A percentile compares a stretch with the other conserved stretches of the same genome.
These are phyloP conservation scores for Bacterosira constricta DNA, from an alignment of 108 stramenopile species.

Conservation along the genomic window DNA sequence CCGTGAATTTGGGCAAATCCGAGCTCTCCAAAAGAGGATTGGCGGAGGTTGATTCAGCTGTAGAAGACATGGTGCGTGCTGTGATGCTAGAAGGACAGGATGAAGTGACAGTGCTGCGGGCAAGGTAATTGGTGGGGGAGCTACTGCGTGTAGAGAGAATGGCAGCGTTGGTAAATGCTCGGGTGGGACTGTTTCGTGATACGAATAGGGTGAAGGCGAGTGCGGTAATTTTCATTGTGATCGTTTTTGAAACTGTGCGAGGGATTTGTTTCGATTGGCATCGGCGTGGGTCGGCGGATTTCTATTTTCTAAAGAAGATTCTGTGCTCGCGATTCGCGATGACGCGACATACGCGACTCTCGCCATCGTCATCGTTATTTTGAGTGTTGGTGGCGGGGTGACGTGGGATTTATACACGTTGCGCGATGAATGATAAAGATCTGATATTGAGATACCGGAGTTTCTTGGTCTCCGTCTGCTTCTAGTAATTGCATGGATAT, in stretches of 20 bases:
- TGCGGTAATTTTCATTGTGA: conserved; percentile 37
- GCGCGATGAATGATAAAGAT: no score
- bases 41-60: conserved; percentile 10
- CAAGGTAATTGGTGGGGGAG: background rate
- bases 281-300: background rate
- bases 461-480: no score
- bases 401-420: no score
- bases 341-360: background rate
- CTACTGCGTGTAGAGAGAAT: background rate
- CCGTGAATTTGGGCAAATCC: conserved; percentile 85
- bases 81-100: conserved; percentile 4
- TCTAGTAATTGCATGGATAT: no score
- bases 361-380: background rate
- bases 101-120: background rate
- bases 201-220: conserved; percentile 32
- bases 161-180: conserved; percentile 31
- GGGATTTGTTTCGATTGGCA: background rate
- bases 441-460: no score
- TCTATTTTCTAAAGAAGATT: no score
- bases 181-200: conserved; percentile 11
- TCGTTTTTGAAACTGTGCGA: background rate
- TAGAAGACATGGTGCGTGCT: conserved; percentile 3
- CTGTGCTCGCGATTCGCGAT: no score
- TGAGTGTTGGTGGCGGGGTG: no score
- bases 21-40: conserved; percentile 88